Conservation (phyloP, 1,139 yeast genomes). For the Kodamaea arcana region DNA sequence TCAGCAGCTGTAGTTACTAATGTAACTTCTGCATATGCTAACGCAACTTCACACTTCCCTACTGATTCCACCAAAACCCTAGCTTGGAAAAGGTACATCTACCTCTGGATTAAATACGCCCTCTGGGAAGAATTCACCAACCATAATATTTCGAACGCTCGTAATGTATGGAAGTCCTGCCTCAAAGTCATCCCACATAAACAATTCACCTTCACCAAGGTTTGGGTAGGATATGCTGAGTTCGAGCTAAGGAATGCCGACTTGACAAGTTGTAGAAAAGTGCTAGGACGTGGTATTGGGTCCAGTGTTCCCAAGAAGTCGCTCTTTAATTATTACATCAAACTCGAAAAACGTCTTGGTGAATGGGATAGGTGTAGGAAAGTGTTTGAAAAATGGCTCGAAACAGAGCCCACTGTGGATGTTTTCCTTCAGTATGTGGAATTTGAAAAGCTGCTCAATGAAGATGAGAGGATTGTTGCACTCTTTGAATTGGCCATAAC, state of each 20-base stretch:
- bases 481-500: slow-evolving; percentile 51
- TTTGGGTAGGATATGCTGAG: slow-evolving; percentile 71
- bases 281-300: slow-evolving; percentile 74
- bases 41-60: neutral
- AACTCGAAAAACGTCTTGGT: slow-evolving; percentile 50
- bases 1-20: too few relatives aligned
- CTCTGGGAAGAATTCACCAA: slow-evolving; percentile 55
- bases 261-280: slow-evolving; percentile 55
- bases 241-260: slow-evolving; percentile 64
- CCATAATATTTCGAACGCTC: slow-evolving; percentile 41
- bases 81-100: slow-evolving; percentile 65
- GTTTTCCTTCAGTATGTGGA: slow-evolving; percentile 51
- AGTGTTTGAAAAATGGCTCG: slow-evolving; percentile 66
- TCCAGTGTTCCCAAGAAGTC: slow-evolving; percentile 49
- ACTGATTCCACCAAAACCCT: neutral
- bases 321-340: slow-evolving; percentile 61
- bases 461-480: slow-evolving; percentile 60
- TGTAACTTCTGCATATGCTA: neutral
- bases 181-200: slow-evolving; percentile 53
- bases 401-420: slow-evolving; percentile 34
- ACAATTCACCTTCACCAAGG: slow-evolving; percentile 60
- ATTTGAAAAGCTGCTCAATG: slow-evolving; percentile 69
- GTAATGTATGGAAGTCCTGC: slow-evolving; percentile 49
- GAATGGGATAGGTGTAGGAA: slow-evolving; percentile 78
- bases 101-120: slow-evolving; percentile 66